Conservation (phyloP, 805 yeast species). For the Kockiozyma suomiensis region DNA sequence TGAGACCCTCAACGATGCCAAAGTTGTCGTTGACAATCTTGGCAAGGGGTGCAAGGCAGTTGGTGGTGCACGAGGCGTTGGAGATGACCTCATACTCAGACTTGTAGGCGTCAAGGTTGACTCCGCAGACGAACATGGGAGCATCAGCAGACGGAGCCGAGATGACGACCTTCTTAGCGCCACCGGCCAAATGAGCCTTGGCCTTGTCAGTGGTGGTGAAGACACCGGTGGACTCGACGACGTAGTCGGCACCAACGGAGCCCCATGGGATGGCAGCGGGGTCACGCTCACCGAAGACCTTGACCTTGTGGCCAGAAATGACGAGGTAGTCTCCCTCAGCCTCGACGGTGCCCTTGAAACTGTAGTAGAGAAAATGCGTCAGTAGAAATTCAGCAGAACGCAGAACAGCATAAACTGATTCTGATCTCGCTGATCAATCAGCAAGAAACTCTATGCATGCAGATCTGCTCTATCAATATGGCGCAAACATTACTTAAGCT, state of each 20-base stretch:
- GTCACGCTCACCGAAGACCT: constrained; percentile 78
- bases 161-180: constrained; percentile 93
- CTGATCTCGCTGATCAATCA: too few species aligned
- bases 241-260: constrained; percentile 71
- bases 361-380: neutral
- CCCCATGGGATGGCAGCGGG: constrained; percentile 91
- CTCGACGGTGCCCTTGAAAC: constrained; percentile 72
- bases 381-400: too few species aligned
- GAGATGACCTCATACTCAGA: constrained; percentile 76
- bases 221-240: constrained; percentile 93
- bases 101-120: constrained; percentile 78
- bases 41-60: constrained; percentile 93
- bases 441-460: too few species aligned
- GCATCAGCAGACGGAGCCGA: constrained; percentile 94
- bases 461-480: too few species aligned
- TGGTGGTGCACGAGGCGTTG: constrained; percentile 95
- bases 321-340: constrained; percentile 53
- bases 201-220: constrained; percentile 84
- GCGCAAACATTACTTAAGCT: too few species aligned
- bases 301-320: constrained; percentile 69
- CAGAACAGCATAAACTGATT: too few species aligned
- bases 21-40: constrained; percentile 83
- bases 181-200: constrained; percentile 79
- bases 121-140: constrained; percentile 94
- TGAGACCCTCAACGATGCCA: constrained; percentile 88